phyloP scores from a whole-genome alignment of 768 basidiomycete species.

The Tremella fuciformis region DNA sequence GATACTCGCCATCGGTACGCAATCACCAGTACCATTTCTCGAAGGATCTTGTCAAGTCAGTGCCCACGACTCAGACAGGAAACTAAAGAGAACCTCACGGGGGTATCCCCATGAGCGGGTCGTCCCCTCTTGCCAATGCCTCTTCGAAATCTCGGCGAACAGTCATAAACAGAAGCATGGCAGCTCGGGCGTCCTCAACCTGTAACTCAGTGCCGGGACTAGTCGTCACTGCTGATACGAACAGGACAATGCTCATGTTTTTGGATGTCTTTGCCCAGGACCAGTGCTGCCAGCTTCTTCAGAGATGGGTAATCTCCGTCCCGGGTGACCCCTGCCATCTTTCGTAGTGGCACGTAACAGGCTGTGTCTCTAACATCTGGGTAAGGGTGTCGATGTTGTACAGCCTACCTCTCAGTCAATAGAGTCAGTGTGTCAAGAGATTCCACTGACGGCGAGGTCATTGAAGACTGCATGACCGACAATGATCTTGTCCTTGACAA shows the following conservation, averaged over 20 bases:
- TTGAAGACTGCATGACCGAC: conserved; percentile 88
- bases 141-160: conserved; percentile 40
- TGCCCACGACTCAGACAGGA: too few species aligned
- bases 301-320: conserved; percentile 68
- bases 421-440: conserved; percentile 54
- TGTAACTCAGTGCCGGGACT: conserved; percentile 47
- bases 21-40: conserved; percentile 26
- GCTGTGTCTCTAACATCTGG: conserved; percentile 46
- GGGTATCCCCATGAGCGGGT: conserved; percentile 6
- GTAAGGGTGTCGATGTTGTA: conserved; percentile 38
- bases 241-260: conserved; percentile 63
- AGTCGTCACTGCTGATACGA: conserved; percentile 9
- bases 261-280: conserved; percentile 75
- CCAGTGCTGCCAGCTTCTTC: conserved; percentile 72
- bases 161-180: conserved; percentile 74
- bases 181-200: conserved; percentile 87
- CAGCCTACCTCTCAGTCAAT: conserved; percentile 22
- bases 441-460: conserved; percentile 68
- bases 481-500: conserved; percentile 72
- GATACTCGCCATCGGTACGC: not conserved
- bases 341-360: conserved; percentile 42
- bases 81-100: too few species aligned
- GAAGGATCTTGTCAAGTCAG: conserved; percentile 17
- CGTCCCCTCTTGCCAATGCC: conserved; percentile 25
- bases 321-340: conserved; percentile 19